Base-by-base conservation (phyloP, 148 eudicot genomes). In the Persicaria tinctoria region DNA sequence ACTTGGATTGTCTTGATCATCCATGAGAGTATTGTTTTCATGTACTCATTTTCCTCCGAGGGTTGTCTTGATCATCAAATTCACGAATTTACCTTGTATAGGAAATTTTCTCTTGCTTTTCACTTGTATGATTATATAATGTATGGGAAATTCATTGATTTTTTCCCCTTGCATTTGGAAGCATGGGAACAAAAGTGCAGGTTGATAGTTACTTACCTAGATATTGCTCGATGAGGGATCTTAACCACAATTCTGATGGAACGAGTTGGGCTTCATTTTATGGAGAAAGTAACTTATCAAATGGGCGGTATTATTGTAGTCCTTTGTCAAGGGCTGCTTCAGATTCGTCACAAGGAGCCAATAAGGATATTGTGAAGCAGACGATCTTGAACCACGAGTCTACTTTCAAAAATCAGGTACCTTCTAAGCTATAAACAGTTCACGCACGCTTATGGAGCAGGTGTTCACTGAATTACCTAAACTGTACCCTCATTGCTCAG, bases 341-440 rank as follows among this genome's bases (percentile, higher is more conserved):
- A 75, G 89, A 84, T 75, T 79, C 78, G 51, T 78, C 77, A 79
- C 85, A 87, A 44, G 91, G 83, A 56, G 84, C 75, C 73, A 86
- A 83, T 47, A 93, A 85, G 82, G 91, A 89, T 81, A 73, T 77
- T 48, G 63, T 91, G 74, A 93, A 88, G 89, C 89, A 89, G 76
- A 93, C 82, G 72, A 91, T 93, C 90, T 89, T 93, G 46, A 86
- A 86, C 73, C 98, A 93, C 73, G 95, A 93, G 79, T 89, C 90
- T 0, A 74, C 87, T 13, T 93, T 93, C 76, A 91, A 83, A 82
- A 81, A 85, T 77, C 98, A 93, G 91, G 97, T 91, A 82, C 10
- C 10, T 27, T 4, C 6, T 46, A 48, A 5, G 2, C 38, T 72
- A 11, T 46, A 45, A 16, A 45, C 55, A n/a, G 13, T 46, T 13